phyloP scores from a whole-genome alignment of 2,329 filamentous ascomycete genomes.

The Cladophialophora exuberans region DNA sequence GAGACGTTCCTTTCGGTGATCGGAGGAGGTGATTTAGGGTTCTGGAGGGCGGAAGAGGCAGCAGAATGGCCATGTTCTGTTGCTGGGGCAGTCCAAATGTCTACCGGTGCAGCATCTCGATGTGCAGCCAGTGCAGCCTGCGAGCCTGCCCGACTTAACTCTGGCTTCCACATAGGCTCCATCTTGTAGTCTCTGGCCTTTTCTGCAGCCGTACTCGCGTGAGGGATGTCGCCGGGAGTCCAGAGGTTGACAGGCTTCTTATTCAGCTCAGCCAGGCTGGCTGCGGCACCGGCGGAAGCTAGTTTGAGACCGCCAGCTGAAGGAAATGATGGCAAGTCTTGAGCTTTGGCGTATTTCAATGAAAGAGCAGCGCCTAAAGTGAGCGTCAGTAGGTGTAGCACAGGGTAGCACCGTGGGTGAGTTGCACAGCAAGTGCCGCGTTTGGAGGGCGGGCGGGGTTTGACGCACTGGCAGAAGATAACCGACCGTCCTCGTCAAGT shows the following conservation, averaged over 20 bases:
- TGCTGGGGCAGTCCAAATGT: constrained; percentile 56
- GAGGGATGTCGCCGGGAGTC: constrained; percentile 65
- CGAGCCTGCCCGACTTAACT: constrained; percentile 67
- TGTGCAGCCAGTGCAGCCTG: constrained; percentile 74
- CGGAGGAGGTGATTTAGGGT: constrained; percentile 52
- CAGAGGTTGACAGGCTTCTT: constrained; percentile 67
- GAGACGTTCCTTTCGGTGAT: constrained; percentile 52
- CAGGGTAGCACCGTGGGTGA: not conserved
- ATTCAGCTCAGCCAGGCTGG: constrained; percentile 72
- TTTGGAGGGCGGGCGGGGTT: constrained; percentile 15
- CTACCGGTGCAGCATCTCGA: constrained; percentile 55
- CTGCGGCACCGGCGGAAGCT: constrained; percentile 73
- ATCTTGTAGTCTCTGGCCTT: constrained; percentile 64
- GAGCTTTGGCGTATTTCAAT: constrained; percentile 72
- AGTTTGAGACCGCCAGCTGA: constrained; percentile 60
- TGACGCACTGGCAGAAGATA: constrained; percentile 60
- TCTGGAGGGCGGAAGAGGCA: constrained; percentile 66
- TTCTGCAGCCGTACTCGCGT: constrained; percentile 62
- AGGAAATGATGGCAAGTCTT: constrained; percentile 75
- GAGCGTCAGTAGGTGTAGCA: constrained; percentile 24
- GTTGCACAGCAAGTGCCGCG: no score
- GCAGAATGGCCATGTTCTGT: constrained; percentile 65
- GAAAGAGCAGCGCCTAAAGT: constrained; percentile 61
- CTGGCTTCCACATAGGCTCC: constrained; percentile 66
- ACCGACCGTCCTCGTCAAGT: constrained; percentile 57